Evolutionary conservation across 345 rosid species (phyloP).

Genomic region (Syzygium grande): DNA sequence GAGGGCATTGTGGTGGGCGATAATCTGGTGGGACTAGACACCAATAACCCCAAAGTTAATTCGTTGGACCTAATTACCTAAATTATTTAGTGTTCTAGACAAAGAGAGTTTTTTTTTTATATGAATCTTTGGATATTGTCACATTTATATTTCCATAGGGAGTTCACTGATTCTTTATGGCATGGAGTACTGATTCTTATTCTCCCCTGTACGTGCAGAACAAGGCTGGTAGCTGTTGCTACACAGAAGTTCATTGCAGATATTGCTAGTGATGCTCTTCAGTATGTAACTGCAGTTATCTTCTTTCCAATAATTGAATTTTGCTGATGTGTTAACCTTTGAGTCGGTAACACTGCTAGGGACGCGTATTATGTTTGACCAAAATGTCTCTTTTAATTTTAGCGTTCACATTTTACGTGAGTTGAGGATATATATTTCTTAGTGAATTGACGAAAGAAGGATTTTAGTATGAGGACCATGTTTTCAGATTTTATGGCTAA

Average conservation of each 20-base stretch:
- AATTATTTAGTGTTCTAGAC: not conserved
- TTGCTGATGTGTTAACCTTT: not conserved
- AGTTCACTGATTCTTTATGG: not conserved
- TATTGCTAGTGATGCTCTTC: conserved; percentile 87
- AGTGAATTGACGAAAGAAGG: not conserved
- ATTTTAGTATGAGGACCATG: not conserved
- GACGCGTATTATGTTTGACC: not conserved
- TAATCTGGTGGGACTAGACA: not conserved
- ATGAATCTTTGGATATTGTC: not conserved
- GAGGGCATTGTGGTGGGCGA: not conserved
- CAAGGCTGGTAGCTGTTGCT: conserved; percentile 88
- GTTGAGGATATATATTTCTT: not conserved
- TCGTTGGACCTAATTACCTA: not conserved
- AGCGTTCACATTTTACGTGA: not conserved
- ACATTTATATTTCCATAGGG: not conserved
- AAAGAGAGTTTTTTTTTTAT: not conserved
- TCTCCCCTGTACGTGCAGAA: conserved; percentile 29
- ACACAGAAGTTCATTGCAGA: conserved; percentile 95
- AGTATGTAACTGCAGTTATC: conserved; percentile 28
- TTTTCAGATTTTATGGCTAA: not conserved
- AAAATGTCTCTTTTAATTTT: not conserved
- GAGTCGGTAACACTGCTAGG: not conserved
- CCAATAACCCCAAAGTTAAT: not conserved
- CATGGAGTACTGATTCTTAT: not conserved
- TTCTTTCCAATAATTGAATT: not conserved